Percentiles rank a stretch among this genome's conserved stretches.
phyloP scores from a whole-genome alignment of 208 protist genomes.

The Leishmania turanica region DNA sequence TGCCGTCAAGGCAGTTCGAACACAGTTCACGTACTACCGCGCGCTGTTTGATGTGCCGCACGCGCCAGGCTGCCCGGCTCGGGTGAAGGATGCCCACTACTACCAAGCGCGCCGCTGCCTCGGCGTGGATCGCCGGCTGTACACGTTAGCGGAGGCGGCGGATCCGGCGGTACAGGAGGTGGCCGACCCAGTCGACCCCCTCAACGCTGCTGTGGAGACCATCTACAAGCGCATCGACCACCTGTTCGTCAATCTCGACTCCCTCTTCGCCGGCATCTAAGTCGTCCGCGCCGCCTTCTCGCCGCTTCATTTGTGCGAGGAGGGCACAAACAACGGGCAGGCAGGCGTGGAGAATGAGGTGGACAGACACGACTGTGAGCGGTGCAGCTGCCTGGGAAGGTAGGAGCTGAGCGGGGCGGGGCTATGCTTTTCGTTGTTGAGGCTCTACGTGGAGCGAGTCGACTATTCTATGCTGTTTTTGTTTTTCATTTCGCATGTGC shows the following conservation, averaged over 20 bases:
- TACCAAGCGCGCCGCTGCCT: constrained; percentile 72
- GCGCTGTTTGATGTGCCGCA: constrained; percentile 91
- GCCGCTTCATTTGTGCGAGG: background rate
- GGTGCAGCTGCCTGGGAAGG: background rate
- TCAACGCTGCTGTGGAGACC: constrained; percentile 62
- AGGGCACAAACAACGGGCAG: no score
- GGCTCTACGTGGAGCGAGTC: background rate
- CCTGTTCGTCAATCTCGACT: constrained; percentile 74
- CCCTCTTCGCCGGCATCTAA: constrained; percentile 51
- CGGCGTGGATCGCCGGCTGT: constrained; percentile 58
- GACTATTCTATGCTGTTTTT: background rate
- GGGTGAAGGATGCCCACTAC: constrained; percentile 67
- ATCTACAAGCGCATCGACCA: constrained; percentile 90
- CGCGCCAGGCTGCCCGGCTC: constrained; percentile 58
- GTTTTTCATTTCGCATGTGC: background rate
- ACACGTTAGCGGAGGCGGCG: constrained; percentile 62
- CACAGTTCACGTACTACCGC: constrained; percentile 89
- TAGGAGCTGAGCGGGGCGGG: background rate
- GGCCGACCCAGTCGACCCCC: constrained; percentile 69
- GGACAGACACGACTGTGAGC: background rate
- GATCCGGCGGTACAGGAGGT: constrained; percentile 52
- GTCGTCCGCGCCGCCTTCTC: constrained; percentile 8
- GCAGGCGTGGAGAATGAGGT: background rate
- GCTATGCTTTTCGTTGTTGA: background rate
- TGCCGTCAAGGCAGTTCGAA: constrained; percentile 65